phyloP scores from a whole-genome alignment of 345 rosid species.

The Eucalyptus rudis region DNA sequence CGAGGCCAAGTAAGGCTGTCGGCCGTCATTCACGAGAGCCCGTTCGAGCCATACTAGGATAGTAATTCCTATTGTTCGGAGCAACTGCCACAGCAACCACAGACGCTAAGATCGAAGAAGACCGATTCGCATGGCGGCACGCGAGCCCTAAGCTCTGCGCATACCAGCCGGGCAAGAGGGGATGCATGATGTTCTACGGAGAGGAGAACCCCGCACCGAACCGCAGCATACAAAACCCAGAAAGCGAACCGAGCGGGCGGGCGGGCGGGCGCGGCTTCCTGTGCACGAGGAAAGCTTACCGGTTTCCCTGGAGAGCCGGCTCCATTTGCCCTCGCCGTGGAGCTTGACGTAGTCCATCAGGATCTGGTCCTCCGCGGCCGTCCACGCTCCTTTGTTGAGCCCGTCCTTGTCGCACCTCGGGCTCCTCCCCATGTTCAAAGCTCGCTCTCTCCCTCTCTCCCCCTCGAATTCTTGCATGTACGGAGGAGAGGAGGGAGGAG shows the following conservation, averaged over 20 bases:
- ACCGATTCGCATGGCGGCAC: background rate
- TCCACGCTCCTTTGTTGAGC: slow-evolving; percentile 22
- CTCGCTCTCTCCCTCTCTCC: background rate
- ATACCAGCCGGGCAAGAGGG: background rate
- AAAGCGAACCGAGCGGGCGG: background rate
- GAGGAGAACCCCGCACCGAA: background rate
- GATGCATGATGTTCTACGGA: background rate
- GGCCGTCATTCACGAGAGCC: background rate
- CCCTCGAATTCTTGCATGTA: background rate
- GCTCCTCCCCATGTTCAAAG: slow-evolving; percentile 1
- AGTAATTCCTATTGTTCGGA: background rate
- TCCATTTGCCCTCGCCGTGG: slow-evolving; percentile 24
- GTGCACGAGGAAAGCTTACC: background rate
- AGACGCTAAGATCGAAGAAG: background rate
- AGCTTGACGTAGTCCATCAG: slow-evolving; percentile 7
- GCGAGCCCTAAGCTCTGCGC: background rate
- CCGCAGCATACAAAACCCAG: background rate
- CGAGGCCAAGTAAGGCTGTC: background rate
- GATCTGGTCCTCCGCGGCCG: slow-evolving; percentile 5
- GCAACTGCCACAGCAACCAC: background rate
- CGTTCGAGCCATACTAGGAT: background rate
- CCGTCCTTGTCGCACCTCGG: slow-evolving; percentile 7
- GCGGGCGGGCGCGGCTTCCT: background rate
- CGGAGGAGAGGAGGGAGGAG: background rate
- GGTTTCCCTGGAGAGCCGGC: slow-evolving; percentile 1